Evolutionary conservation across 1,284 basidiomycete genomes (phyloP).

Genomic region (Inonotus obliquus): DNA sequence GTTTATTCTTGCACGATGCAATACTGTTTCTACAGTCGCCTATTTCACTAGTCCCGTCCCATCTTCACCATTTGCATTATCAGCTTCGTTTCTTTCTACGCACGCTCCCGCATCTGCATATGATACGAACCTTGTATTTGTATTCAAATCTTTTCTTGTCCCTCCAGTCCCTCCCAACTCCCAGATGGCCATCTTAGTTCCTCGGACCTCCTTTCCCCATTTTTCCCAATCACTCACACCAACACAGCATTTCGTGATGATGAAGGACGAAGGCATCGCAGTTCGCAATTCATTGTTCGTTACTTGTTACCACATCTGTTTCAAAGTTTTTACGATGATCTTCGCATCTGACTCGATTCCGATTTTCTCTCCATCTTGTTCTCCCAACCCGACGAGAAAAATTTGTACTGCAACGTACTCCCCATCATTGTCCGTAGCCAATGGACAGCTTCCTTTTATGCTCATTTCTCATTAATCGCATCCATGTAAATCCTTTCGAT

Average conservation of each 20-base stretch:
- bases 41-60: not conserved
- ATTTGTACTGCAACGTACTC: not conserved
- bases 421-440: no score
- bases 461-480: not conserved
- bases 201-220: not conserved
- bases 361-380: no score
- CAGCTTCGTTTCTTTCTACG: not conserved
- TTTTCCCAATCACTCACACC: no score
- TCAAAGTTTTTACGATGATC: no score
- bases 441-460: not conserved
- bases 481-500: not conserved
- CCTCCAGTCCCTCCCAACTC: not conserved
- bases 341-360: no score
- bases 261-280: no score
- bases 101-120: not conserved
- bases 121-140: slow-evolving; percentile 1
- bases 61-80: not conserved
- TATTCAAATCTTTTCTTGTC: not conserved
- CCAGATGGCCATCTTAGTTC: not conserved
- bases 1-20: not conserved
- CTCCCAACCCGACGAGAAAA: no score
- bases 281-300: no score
- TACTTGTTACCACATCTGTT: no score
- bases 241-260: no score
- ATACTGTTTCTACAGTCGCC: not conserved